Evolutionary conservation across 23 red algal species (phyloP).

Genomic region (Agarophyton chilense): DNA sequence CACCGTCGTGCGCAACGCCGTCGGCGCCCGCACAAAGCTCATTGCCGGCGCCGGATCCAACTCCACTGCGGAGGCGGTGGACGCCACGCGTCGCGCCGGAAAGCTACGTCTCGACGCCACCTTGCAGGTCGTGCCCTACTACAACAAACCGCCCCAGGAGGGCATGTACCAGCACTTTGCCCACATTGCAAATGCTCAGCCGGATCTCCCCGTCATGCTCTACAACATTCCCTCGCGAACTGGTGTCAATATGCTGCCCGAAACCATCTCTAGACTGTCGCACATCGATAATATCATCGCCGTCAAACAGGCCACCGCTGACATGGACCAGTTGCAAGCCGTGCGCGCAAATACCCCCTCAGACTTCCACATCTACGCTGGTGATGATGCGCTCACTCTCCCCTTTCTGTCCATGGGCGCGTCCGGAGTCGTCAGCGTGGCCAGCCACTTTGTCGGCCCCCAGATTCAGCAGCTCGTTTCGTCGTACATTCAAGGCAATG

Average conservation of each 20-base stretch:
- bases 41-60: conserved; percentile 98
- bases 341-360: conserved; percentile 74
- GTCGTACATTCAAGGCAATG: conserved; percentile 64
- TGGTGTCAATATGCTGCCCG: conserved; percentile 86
- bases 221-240: conserved; percentile 97
- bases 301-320: conserved; percentile 86
- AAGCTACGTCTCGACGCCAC: conserved; percentile 94
- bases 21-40: conserved; percentile 73
- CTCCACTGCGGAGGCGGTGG: conserved; percentile 94
- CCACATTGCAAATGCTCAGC: conserved; percentile 83
- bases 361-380: conserved; percentile 89
- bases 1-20: conserved; percentile 80
- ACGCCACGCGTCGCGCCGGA: conserved; percentile 84
- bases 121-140: conserved; percentile 99
- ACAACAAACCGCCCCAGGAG: conserved; percentile 99
- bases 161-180: conserved; percentile 95
- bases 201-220: conserved; percentile 97
- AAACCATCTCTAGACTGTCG: conserved; percentile 79
- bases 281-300: conserved; percentile 86
- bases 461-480: conserved; percentile 84
- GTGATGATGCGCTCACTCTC: conserved; percentile 93
- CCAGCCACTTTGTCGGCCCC: conserved; percentile 91
- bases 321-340: conserved; percentile 83
- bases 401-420: conserved; percentile 90
- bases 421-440: conserved; percentile 90